phyloP scores from a whole-genome alignment of 2,329 filamentous ascomycete genomes.

The Blastomyces silverae region DNA sequence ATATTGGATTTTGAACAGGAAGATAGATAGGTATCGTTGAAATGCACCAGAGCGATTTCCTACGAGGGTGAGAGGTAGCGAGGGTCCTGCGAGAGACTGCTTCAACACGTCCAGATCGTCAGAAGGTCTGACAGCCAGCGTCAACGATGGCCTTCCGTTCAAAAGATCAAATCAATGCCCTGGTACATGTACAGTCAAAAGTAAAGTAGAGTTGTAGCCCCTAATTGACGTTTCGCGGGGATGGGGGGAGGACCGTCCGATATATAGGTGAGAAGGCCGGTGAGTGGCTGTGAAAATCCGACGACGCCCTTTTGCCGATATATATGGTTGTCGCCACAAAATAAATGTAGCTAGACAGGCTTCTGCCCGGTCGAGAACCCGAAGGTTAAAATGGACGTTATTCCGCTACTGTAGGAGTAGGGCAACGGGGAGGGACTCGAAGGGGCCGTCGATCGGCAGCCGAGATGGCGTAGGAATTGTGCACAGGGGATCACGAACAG shows the following conservation, averaged over 20 bases:
- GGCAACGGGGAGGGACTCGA: neutral
- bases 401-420: neutral
- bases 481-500: neutral
- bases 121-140: conserved; percentile 10
- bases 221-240: conserved; percentile 4
- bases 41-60: neutral
- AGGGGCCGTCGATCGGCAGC: neutral
- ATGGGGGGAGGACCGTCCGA: neutral
- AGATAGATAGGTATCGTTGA: neutral
- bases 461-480: neutral
- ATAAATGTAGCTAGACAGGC: neutral
- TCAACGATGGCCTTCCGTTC: conserved; percentile 3
- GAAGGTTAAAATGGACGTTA: neutral
- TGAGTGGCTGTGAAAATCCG: neutral
- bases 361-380: neutral
- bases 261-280: neutral
- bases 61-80: neutral
- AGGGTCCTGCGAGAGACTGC: neutral
- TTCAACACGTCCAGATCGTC: neutral
- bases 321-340: neutral
- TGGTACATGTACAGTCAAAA: neutral
- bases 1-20: neutral
- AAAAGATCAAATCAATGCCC: neutral
- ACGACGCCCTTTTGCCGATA: neutral
- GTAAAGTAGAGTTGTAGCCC: neutral